Evolutionary conservation across 78 protist genomes (phyloP).

Genomic region (Dictyostelium discoideum): dicty_2.7 NC_007091.3:2637001-2637500

Average conservation of each 20-base stretch:
- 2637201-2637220: neutral
- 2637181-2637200: too few species aligned
- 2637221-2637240: too few species aligned
- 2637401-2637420: neutral
- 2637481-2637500: neutral
- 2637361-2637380: neutral
- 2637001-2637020: neutral
- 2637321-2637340: neutral
- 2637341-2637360: neutral
- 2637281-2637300: neutral
- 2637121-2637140: neutral
- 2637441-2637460: neutral
- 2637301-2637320: neutral
- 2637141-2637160: neutral
- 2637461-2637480: neutral
- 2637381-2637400: neutral
- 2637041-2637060: too few species aligned
- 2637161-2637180: too few species aligned
- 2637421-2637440: neutral
- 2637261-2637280: neutral
- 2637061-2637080: too few species aligned
- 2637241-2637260: neutral
- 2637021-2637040: too few species aligned
- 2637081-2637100: neutral
- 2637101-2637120: neutral